Percentiles rank a stretch among this genome's conserved stretches.
Conservation (phyloP, 2,329 filamentous ascomycete genomes). For the Gnomoniopsis smithogilvyi region DNA sequence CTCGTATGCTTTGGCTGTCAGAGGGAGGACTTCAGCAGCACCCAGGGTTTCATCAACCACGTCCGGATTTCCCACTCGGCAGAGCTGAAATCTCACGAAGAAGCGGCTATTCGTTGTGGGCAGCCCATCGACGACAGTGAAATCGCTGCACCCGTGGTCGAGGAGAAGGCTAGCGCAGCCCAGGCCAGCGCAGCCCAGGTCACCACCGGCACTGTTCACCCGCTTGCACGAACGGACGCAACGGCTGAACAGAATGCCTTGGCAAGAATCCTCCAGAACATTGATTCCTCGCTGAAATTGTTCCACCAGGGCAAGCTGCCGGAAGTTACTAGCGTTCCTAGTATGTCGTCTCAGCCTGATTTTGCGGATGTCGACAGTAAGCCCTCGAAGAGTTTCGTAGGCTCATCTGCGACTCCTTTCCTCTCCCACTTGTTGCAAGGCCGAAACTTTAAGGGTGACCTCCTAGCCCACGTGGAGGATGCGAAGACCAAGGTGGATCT, state of each 20-base stretch:
- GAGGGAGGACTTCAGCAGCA: conserved; percentile 89
- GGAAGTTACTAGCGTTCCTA: conserved; percentile 43
- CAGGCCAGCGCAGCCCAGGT: conserved; percentile 21
- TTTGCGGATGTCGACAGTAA: conserved; percentile 24
- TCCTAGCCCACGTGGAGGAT: conserved; percentile 56
- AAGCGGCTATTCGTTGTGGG: conserved; percentile 84
- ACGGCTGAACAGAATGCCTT: conserved; percentile 52
- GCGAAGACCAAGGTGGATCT: conserved; percentile 52
- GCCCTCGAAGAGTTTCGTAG: conserved; percentile 41
- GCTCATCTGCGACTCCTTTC: conserved; percentile 60
- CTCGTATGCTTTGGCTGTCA: conserved; percentile 83
- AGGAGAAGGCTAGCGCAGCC: conserved; percentile 32
- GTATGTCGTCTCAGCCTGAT: conserved; percentile 22
- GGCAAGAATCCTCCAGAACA: conserved; percentile 46
- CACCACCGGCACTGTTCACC: conserved; percentile 55
- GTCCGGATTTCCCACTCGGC: conserved; percentile 93
- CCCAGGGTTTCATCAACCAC: conserved; percentile 99
- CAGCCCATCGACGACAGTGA: conserved; percentile 74
- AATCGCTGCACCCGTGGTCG: conserved; percentile 42
- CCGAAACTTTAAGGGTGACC: conserved; percentile 58
- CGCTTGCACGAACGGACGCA: conserved; percentile 56
- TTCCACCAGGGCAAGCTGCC: conserved; percentile 51
- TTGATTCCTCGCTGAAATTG: conserved; percentile 50
- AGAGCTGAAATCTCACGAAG: conserved; percentile 94
- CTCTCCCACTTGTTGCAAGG: conserved; percentile 63